phyloP scores from a whole-genome alignment of 1,284 basidiomycete genomes.

The Malassezia dermatis region DNA sequence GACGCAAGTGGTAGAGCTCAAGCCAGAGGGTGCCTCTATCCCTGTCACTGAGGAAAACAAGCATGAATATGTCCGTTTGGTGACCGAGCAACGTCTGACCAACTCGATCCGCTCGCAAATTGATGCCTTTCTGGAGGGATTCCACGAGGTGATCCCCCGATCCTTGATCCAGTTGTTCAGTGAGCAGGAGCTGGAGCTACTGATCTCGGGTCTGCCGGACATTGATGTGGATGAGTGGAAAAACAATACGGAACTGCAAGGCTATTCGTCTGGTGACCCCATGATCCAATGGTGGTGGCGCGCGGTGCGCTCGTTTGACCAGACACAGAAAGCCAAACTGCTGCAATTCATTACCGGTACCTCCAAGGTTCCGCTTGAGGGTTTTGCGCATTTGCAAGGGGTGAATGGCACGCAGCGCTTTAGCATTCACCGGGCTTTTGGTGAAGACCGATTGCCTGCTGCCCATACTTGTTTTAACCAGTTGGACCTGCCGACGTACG shows the following conservation, averaged over 20 bases:
- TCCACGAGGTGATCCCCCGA: slow-evolving; percentile 82
- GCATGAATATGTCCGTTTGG: slow-evolving; percentile 85
- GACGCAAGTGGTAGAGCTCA: slow-evolving; percentile 41
- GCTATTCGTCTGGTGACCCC: slow-evolving; percentile 64
- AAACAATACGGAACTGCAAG: slow-evolving; percentile 82
- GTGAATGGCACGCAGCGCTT: slow-evolving; percentile 90
- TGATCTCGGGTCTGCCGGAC: slow-evolving; percentile 94
- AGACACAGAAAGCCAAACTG: slow-evolving; percentile 81
- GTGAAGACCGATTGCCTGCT: slow-evolving; percentile 74
- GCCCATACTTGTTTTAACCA: slow-evolving; percentile 68
- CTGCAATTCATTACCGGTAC: slow-evolving; percentile 83
- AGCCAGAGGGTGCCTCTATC: slow-evolving; percentile 34
- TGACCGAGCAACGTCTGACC: slow-evolving; percentile 80
- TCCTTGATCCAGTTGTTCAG: slow-evolving; percentile 62
- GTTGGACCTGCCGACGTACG: slow-evolving; percentile 47
- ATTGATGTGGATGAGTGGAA: slow-evolving; percentile 98
- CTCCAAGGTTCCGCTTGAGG: slow-evolving; percentile 83
- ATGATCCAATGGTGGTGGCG: slow-evolving; percentile 99
- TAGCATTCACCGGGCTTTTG: slow-evolving; percentile 86
- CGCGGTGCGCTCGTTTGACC: slow-evolving; percentile 89
- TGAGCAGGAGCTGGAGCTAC: slow-evolving; percentile 92
- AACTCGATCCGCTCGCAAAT: slow-evolving; percentile 62
- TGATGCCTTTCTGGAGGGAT: slow-evolving; percentile 75
- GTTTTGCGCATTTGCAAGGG: slow-evolving; percentile 83
- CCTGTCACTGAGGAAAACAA: slow-evolving; percentile 68